Base-by-base conservation (phyloP, 495 filamentous ascomycete species). In the Penicillium cosmopolitanum region DNA sequence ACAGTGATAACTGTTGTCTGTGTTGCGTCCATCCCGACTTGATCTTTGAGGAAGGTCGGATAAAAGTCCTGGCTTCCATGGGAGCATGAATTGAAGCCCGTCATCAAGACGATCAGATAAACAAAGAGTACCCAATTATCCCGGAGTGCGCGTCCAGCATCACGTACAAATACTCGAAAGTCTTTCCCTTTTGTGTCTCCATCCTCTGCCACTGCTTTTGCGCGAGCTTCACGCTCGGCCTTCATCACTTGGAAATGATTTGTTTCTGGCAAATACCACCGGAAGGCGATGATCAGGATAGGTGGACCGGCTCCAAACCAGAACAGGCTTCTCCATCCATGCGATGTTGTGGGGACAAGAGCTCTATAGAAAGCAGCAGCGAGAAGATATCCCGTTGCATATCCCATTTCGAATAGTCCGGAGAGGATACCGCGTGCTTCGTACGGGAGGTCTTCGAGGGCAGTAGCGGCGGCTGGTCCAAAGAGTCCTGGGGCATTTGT, bases 291-390 rank as follows among this genome's bases (percentile, higher is more conserved):
- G 70, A 93, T 87, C 40, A 91, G 65, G 18, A 90, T 78, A 0
- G 89, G 89, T 0, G 87, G 87, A 13, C 84, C 80, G 1, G 89
- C 89, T 1, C 87, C 89, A 65, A 92, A 91, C 89, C 89, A 93
- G 76, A 85, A 93, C 2, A 91, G 77, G 34, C 87, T 85, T 16
- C 85, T 73, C 87, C 87, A 89, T 38, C 81, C 85, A 60, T 89
- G 82, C 15, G 76, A 64, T 0, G 87, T 89, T 1, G 83, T 87
- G 59, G 84, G 69, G 11, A 89, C 88, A 0, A 89, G 79, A 13
- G 76, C 87, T 21, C 87, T 78, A 2, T 87, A 81, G 61, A 91
- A 91, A 21, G 83, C 87, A 0, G 88, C 80, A 1, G 89, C 87
- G 0, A 93, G 78, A 0, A 93, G 81, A 65, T 90, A 91, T 2